Evolutionary conservation across 768 basidiomycete genomes (phyloP), one percentile per base, ranked within the genome.

Genomic region (Lactifluus pinguis): DNA sequence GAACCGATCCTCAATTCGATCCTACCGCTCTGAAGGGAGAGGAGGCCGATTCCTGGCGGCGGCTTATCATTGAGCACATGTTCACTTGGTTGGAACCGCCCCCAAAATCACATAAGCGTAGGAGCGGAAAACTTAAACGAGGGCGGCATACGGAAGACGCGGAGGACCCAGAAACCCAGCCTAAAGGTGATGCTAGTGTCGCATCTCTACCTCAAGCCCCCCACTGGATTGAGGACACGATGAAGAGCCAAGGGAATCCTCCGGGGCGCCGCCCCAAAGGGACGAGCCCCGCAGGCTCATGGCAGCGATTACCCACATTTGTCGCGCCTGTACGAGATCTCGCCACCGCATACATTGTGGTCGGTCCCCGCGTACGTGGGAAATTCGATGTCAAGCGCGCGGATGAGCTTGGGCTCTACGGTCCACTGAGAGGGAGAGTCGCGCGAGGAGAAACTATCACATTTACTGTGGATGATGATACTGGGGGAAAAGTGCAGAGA

Each of bases 381-480:
- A 91, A 89, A 71, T 95, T 98, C 68, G 80, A 93, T 62, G 83
- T 72, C 0, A 70, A 74, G 62, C 83, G 81, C 63, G 89, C 93
- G 0, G 68, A 76, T 9, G 80, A 75, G 48, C 76, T 93, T 2
- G 85, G 86, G 6, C 73, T 98, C 2, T 80, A 80, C 3, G 87
- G 89, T 0, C 79, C 79, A 6, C 59, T 82, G 10, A 78, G 89
- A n/a, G 79, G 76, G 1, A 73, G 70, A 55, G 73, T 95, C n/a
- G 79, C 83, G 4, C 79, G 71, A 54, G 93, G 94, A 9, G 75
- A 86, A 68, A 71, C 76, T 0, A 76, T 94, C 41, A 83, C 80
- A 0, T 77, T 87, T 56, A 74, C 74, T 30, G 78, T 82, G 3
- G 72, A 79, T 53, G 78, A 80, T 25, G 74, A 73, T 17, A 71